phyloP scores from a whole-genome alignment of 345 rosid genomes.

The Lepidium sativum region DNA sequence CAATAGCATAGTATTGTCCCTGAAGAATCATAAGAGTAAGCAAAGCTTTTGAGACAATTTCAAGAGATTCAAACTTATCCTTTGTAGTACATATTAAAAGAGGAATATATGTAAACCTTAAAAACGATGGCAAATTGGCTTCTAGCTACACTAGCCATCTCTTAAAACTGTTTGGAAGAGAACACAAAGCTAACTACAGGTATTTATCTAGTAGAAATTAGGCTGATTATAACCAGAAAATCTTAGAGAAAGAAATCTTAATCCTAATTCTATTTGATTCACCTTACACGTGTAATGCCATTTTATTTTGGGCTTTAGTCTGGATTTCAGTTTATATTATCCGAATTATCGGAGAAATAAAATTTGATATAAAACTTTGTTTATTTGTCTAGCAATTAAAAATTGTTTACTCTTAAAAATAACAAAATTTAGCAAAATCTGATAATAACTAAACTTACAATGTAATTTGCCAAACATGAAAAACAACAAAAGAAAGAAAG shows the following conservation, averaged over 20 bases:
- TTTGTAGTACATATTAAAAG: neutral
- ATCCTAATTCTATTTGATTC: neutral
- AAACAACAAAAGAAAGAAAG: too few species aligned
- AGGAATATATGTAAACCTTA: neutral
- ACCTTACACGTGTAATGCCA: too few species aligned
- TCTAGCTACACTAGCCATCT: neutral
- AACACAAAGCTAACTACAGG: neutral
- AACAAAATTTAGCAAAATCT: too few species aligned
- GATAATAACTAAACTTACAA: too few species aligned
- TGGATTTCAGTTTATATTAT: neutral
- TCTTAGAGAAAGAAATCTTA: neutral
- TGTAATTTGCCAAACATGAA: too few species aligned
- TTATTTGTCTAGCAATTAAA: too few species aligned
- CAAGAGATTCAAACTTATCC: neutral
- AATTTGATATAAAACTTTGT: too few species aligned
- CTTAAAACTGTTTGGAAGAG: neutral
- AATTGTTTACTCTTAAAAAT: too few species aligned
- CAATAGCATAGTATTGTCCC: constrained; percentile 49
- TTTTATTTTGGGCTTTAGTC: neutral
- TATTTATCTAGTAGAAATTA: neutral
- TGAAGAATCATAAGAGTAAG: neutral
- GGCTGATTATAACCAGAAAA: neutral
- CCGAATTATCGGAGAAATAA: too few species aligned
- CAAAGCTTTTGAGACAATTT: neutral
- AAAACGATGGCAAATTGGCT: neutral